Evolutionary conservation across 1,284 basidiomycete species (phyloP), one percentile per base, ranked within the genome.

Genomic region (Rhodotorula mucilaginosa): DNA sequence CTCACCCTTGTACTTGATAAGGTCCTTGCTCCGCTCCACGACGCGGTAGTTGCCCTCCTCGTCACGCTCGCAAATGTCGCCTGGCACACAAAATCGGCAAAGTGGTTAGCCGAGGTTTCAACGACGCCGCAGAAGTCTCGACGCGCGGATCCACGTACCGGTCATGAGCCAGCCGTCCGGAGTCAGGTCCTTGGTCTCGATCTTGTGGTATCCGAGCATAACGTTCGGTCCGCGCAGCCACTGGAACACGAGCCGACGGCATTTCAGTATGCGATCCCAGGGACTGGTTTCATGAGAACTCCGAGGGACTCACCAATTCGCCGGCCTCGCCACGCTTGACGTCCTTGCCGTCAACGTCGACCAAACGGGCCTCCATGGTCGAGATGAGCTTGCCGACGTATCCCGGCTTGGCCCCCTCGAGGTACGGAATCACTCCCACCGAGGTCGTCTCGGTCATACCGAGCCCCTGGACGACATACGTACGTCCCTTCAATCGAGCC

Each of bases 1-100:
- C 70, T 10, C 4, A 72, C 73, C 74, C 29, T 70, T 70, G 67
- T 70, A 69, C 64, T 76, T 76, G 61, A 76, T 69, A 12, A 76
- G 39, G 51, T 76, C 75, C 47, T 73, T 73, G 5, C 4, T 18
- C 1, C 75, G 66, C 19, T 76, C 75, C 5, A 72, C 67, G 34
- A 74, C 70, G 46, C n/a, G 52, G 68, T 64, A 74, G 62, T 54
- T 58, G 4, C 71, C 73, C 3, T 72, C 61, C 4, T 65, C 39
- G n/a, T 58, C 48, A 5, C 71, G 59, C 31, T 65, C 49, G 65
- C 65, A 66, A 23, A 76, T 63, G 21, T 76, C 75, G 12, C 75
- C 73, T 70, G 61, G 39, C 16, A 12, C 7, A 21, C 7, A 21
- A 12, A 34, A 26, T 1, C 13, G 48, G 5, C 34, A 6, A 34